phyloP scores from a whole-genome alignment of 257 asterid species.

The Solanum ahanhuiri region DNA sequence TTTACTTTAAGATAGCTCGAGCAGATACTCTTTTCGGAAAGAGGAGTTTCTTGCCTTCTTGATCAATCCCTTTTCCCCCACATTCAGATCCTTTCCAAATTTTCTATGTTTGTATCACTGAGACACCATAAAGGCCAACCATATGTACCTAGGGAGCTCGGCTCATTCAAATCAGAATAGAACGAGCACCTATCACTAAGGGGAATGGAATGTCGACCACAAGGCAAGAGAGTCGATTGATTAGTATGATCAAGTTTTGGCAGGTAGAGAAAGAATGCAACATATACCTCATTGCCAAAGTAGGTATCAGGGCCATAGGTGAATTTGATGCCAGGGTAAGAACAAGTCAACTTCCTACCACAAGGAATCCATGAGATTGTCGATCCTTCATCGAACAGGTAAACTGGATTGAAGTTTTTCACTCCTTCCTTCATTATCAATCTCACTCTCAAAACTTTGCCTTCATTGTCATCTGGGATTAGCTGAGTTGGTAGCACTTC shows the following conservation, averaged over 20 bases:
- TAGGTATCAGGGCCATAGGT: slow-evolving; percentile 79
- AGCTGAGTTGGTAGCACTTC: slow-evolving; percentile 91
- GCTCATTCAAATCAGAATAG: neutral
- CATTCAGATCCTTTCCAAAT: neutral
- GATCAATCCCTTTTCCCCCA: neutral
- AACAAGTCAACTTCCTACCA: slow-evolving; percentile 93
- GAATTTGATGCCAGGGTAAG: slow-evolving; percentile 97
- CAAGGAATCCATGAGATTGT: slow-evolving; percentile 96
- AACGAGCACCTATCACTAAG: neutral
- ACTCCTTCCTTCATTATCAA: slow-evolving; percentile 91
- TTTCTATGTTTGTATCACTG: neutral
- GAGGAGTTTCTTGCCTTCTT: neutral
- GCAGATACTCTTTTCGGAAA: neutral
- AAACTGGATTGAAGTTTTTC: slow-evolving; percentile 66
- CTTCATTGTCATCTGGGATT: slow-evolving; percentile 90
- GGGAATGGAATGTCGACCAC: neutral
- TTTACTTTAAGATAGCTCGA: neutral
- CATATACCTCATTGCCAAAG: slow-evolving; percentile 71
- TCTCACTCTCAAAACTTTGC: slow-evolving; percentile 83
- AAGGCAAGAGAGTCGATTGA: neutral
- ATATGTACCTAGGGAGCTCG: neutral
- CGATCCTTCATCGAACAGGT: slow-evolving; percentile 96
- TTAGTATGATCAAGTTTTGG: neutral
- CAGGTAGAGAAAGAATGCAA: neutral
- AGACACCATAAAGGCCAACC: neutral